Conservation (phyloP, 768 basidiomycete species). For the Leccinellum albellum region DNA sequence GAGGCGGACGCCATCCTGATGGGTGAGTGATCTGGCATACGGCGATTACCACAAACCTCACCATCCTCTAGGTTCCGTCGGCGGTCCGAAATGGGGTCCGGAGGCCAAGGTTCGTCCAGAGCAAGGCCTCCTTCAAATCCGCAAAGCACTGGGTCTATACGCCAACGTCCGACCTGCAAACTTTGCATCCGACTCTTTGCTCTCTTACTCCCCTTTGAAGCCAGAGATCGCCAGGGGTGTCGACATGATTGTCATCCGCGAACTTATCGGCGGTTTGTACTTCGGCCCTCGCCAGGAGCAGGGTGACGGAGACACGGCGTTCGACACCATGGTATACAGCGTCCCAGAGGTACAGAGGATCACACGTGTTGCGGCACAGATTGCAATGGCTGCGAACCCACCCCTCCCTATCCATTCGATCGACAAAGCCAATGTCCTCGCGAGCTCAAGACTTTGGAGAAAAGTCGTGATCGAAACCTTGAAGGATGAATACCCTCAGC, state of each 20-base stretch:
- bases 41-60: not conserved
- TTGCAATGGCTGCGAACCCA: slow-evolving; percentile 78
- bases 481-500: slow-evolving; percentile 80
- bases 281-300: slow-evolving; percentile 93
- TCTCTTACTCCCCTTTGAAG: slow-evolving; percentile 86
- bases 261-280: slow-evolving; percentile 95
- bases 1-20: slow-evolving; percentile 94
- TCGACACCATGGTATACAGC: slow-evolving; percentile 93
- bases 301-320: slow-evolving; percentile 67
- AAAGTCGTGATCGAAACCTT: slow-evolving; percentile 87
- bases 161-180: slow-evolving; percentile 98
- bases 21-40: slow-evolving; percentile 53
- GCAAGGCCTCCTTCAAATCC: slow-evolving; percentile 79
- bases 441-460: slow-evolving; percentile 90
- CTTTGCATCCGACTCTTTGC: slow-evolving; percentile 87
- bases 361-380: slow-evolving; percentile 91
- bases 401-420: slow-evolving; percentile 88
- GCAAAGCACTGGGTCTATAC: slow-evolving; percentile 92
- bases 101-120: slow-evolving; percentile 87
- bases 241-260: slow-evolving; percentile 91
- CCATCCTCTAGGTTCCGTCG: slow-evolving; percentile 74
- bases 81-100: slow-evolving; percentile 99
- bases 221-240: slow-evolving; percentile 77
- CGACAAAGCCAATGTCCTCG: slow-evolving; percentile 99
- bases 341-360: slow-evolving; percentile 90